phyloP scores from a whole-genome alignment of 306 rosid species.

The Glycyrrhiza uralensis region DNA sequence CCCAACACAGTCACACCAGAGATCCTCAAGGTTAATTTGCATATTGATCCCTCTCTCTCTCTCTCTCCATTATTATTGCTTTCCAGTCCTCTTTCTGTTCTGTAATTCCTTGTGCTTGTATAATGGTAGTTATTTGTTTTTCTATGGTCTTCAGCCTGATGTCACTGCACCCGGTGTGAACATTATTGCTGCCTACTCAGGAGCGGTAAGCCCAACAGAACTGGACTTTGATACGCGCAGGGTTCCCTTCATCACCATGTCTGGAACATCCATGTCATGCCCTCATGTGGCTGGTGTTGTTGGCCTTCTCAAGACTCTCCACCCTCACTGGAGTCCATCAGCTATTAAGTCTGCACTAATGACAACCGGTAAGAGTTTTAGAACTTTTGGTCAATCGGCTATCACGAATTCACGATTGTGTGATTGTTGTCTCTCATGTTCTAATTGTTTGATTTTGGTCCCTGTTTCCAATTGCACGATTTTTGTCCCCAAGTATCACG shows the following conservation, averaged over 20 bases:
- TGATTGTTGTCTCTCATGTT: too few species aligned
- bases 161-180: conserved; percentile 74
- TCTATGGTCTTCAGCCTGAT: conserved; percentile 53
- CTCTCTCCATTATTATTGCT: not conserved
- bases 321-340: conserved; percentile 65
- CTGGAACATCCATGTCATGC: conserved; percentile 86
- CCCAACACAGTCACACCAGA: conserved; percentile 55
- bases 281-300: conserved; percentile 73
- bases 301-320: conserved; percentile 62
- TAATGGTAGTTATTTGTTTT: too few species aligned
- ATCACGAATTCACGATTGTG: too few species aligned
- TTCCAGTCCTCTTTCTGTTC: not conserved
- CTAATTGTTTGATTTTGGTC: too few species aligned
- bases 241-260: conserved; percentile 46
- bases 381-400: too few species aligned
- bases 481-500: too few species aligned
- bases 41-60: too few species aligned
- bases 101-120: not conserved
- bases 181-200: conserved; percentile 57
- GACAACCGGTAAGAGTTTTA: conserved; percentile 45
- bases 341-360: conserved; percentile 67
- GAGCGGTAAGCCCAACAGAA: conserved; percentile 43
- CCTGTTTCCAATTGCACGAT: too few species aligned
- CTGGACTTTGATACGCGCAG: conserved; percentile 38
- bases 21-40: conserved; percentile 36